Evolutionary conservation across 192 early-diverging fungal species (phyloP).

Genomic region (Coemansia sp.): DNA sequence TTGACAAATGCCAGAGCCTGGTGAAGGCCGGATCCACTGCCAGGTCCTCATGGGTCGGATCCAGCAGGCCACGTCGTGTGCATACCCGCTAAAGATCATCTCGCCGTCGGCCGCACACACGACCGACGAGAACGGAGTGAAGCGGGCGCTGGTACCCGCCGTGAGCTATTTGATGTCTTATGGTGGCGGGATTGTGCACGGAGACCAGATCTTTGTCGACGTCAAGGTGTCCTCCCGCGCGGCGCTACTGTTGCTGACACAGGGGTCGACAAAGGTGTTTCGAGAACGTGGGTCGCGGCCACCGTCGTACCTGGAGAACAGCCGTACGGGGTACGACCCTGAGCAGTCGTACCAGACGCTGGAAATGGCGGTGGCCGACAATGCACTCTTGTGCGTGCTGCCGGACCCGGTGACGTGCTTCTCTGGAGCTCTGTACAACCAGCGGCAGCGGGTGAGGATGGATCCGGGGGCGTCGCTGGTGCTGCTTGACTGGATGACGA

Average conservation of each 20-base stretch:
- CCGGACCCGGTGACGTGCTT: slow-evolving; percentile 82
- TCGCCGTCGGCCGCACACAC: slow-evolving; percentile 22
- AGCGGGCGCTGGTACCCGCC: slow-evolving; percentile 7
- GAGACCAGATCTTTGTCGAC: slow-evolving; percentile 56
- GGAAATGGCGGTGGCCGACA: slow-evolving; percentile 27
- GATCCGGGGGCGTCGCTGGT: slow-evolving; percentile 51
- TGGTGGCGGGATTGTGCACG: slow-evolving; percentile 73
- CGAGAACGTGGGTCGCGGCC: slow-evolving; percentile 32
- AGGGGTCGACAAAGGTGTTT: slow-evolving; percentile 83
- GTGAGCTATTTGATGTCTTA: slow-evolving; percentile 61
- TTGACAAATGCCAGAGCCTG: slow-evolving; percentile 20
- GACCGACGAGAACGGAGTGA: background rate
- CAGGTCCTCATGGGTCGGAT: slow-evolving; percentile 26
- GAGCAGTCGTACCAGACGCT: slow-evolving; percentile 49
- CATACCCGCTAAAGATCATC: slow-evolving; percentile 51
- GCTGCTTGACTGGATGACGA: slow-evolving; percentile 80
- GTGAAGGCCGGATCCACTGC: slow-evolving; percentile 35
- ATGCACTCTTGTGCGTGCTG: slow-evolving; percentile 53
- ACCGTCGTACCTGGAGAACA: slow-evolving; percentile 2
- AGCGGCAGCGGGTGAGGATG: slow-evolving; percentile 52
- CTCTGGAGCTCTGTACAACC: slow-evolving; percentile 54
- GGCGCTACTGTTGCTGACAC: slow-evolving; percentile 65
- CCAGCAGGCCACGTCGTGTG: slow-evolving; percentile 11
- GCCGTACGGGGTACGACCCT: background rate
- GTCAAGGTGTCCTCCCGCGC: slow-evolving; percentile 49